Conservation (phyloP, 805 yeast genomes). For the Komagataella mondaviorum region DNA sequence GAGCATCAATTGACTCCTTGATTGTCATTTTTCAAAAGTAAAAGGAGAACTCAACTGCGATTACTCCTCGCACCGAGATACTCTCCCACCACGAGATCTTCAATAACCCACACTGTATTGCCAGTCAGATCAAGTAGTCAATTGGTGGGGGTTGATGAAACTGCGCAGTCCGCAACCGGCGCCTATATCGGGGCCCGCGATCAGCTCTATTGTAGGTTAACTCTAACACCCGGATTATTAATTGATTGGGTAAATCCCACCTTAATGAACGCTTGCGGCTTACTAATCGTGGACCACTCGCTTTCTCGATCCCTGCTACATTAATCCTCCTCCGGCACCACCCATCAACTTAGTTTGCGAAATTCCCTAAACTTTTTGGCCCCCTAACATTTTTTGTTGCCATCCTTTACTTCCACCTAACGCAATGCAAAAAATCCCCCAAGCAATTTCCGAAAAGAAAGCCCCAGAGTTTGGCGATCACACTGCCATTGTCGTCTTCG, state of each 20-base stretch:
- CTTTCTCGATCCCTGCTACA: background rate
- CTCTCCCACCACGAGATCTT: no score
- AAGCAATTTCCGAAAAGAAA: background rate
- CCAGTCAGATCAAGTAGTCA: no score
- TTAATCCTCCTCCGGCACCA: slow-evolving; percentile 1
- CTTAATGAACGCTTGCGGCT: background rate
- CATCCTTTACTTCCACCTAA: background rate
- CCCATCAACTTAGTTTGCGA: background rate
- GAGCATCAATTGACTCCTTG: no score
- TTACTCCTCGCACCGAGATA: no score
- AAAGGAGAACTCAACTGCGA: no score
- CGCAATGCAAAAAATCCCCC: background rate
- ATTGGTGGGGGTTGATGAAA: background rate
- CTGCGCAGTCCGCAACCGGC: background rate
- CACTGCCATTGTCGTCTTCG: slow-evolving; percentile 71
- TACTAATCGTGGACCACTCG: background rate
- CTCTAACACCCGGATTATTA: background rate
- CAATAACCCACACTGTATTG: no score
- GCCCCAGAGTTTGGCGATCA: slow-evolving; percentile 40
- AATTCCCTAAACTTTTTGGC: background rate
- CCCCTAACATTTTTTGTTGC: background rate
- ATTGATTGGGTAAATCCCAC: background rate
- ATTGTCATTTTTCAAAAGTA: no score
- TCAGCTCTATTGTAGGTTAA: background rate
- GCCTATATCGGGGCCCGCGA: background rate